Percentiles rank a stretch among this genome's conserved stretches.
These are phyloP conservation scores for Hirschioporus abietinus DNA, from an alignment of 768 basidiomycete genomes.

Conservation along the genomic window DNA sequence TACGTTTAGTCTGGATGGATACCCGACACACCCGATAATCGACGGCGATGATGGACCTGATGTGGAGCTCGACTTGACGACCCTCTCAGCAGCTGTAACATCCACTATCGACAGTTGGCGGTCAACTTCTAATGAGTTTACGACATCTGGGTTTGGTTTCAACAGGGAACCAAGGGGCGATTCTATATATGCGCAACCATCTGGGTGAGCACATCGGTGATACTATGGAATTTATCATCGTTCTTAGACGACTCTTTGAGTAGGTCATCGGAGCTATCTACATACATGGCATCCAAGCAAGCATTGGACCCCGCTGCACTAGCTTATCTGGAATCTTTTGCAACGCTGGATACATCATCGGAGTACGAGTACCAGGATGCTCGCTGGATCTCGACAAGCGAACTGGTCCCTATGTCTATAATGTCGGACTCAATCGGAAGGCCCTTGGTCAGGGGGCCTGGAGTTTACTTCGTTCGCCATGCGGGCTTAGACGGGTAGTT, in stretches of 20 bases:
- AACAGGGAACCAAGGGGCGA: not conserved
- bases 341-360: not conserved
- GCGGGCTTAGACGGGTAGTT: not conserved
- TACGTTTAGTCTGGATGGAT: not conserved
- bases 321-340: not conserved
- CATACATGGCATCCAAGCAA: not conserved
- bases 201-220: not conserved
- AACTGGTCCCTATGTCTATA: not conserved
- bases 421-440: not conserved
- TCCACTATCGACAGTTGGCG: not conserved
- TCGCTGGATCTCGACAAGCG: not conserved
- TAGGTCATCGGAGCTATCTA: not conserved
- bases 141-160: not conserved
- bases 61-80: not conserved
- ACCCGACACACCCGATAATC: not conserved
- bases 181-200: not conserved
- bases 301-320: not conserved
- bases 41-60: not conserved
- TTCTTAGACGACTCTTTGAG: not conserved
- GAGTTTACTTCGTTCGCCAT: not conserved
- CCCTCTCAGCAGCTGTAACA: not conserved
- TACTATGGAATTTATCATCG: not conserved
- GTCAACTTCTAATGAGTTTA: not conserved
- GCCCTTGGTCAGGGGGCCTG: not conserved
- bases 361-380: not conserved